These are phyloP conservation scores for Colletotrichum nymphaeae DNA, from an alignment of 2,329 filamentous ascomycete genomes.

Conservation along the genomic window DNA sequence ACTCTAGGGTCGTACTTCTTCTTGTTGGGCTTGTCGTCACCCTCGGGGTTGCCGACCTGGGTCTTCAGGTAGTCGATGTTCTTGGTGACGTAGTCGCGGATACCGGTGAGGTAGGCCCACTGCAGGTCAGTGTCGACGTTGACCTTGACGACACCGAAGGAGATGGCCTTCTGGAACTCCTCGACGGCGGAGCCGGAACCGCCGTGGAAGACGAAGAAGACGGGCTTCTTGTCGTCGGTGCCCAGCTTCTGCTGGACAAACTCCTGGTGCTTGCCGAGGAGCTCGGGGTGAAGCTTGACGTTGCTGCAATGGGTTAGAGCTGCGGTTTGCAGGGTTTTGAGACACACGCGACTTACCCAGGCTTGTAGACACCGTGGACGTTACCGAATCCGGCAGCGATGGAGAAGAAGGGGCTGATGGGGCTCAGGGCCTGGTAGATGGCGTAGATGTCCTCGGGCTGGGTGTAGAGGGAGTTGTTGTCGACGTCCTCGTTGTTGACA, in stretches of 20 bases:
- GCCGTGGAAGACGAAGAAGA: slow-evolving; percentile 99
- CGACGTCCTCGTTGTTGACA: slow-evolving; percentile 96
- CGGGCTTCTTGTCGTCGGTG: slow-evolving; percentile 84
- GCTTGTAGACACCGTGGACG: slow-evolving; percentile 99
- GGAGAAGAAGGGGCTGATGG: slow-evolving; percentile 96
- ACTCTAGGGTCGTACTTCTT: slow-evolving; percentile 89
- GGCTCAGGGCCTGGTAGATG: slow-evolving; percentile 86
- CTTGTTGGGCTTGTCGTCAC: slow-evolving; percentile 99
- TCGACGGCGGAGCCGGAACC: slow-evolving; percentile 91
- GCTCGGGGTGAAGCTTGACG: slow-evolving; percentile 95
- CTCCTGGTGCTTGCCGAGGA: slow-evolving; percentile 95
- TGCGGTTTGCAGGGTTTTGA: background rate
- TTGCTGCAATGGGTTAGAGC: slow-evolving; percentile 58
- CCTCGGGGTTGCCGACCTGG: slow-evolving; percentile 94
- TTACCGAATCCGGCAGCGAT: slow-evolving; percentile 99
- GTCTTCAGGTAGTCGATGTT: slow-evolving; percentile 93
- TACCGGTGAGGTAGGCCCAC: slow-evolving; percentile 90
- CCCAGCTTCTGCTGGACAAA: slow-evolving; percentile 86
- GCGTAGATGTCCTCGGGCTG: slow-evolving; percentile 96
- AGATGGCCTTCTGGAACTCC: slow-evolving; percentile 90
- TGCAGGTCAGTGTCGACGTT: slow-evolving; percentile 99
- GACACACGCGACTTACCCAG: slow-evolving; percentile 59
- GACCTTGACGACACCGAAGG: slow-evolving; percentile 97
- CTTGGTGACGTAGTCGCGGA: slow-evolving; percentile 92
- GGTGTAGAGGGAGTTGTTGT: slow-evolving; percentile 97